Percentiles rank a stretch among this genome's conserved stretches.
phyloP scores from a whole-genome alignment of 345 rosid genomes.

The Mercurialis annua region DNA sequence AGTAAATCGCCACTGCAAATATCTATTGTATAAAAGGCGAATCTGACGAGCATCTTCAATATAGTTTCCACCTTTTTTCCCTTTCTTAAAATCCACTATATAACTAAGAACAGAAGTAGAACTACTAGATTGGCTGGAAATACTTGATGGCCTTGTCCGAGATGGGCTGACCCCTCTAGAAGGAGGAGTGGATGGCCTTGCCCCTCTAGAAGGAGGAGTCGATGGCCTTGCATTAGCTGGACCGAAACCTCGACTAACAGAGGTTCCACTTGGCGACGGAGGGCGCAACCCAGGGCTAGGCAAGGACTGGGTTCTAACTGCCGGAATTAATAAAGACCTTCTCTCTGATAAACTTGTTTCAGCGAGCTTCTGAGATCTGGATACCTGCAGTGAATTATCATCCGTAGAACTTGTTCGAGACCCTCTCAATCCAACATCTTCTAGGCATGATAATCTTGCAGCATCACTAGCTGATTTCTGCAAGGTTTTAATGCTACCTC shows the following conservation, averaged over 20 bases:
- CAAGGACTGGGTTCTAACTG: conserved; percentile 54
- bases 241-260: conserved; percentile 49
- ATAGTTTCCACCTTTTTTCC: conserved; percentile 56
- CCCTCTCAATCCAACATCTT: conserved; percentile 40
- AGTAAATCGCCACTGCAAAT: conserved; percentile 88
- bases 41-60: conserved; percentile 93
- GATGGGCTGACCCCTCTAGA: conserved; percentile 80
- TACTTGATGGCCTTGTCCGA: conserved; percentile 56
- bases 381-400: conserved; percentile 34
- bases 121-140: conserved; percentile 48
- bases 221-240: conserved; percentile 63
- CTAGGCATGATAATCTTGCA: conserved; percentile 36
- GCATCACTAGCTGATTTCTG: conserved; percentile 58
- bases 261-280: conserved; percentile 65
- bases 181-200: conserved; percentile 73
- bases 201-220: conserved; percentile 53
- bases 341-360: conserved; percentile 51
- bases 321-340: conserved; percentile 35
- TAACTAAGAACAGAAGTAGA: conserved; percentile 85
- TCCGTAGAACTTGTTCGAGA: conserved; percentile 45
- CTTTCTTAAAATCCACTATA: conserved; percentile 75
- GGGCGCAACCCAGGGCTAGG: conserved; percentile 48
- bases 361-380: conserved; percentile 43
- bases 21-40: conserved; percentile 74
- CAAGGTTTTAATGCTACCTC: conserved; percentile 37